phyloP scores from a whole-genome alignment of 306 rosid genomes.

The Fragaria nilgerrensis region DNA sequence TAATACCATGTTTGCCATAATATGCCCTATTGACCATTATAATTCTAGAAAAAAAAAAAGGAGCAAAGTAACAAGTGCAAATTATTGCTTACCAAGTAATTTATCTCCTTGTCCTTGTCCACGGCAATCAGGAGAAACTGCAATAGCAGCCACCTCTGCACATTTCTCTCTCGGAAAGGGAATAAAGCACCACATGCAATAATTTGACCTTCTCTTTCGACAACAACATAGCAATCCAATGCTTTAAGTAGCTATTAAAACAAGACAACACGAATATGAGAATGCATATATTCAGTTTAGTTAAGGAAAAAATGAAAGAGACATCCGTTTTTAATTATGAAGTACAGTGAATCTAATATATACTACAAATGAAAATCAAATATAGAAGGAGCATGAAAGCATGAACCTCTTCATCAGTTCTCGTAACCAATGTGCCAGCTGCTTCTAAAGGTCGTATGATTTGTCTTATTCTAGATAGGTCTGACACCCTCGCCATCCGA shows the following conservation, averaged over 20 bases:
- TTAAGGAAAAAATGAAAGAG: not conserved
- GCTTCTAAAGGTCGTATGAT: constrained; percentile 73
- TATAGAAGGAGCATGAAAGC: constrained; percentile 24
- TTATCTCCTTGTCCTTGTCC: constrained; percentile 98
- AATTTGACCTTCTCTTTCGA: constrained; percentile 97
- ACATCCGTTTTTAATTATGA: not conserved
- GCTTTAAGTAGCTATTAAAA: constrained; percentile 55
- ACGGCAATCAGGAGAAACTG: constrained; percentile 89
- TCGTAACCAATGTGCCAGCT: constrained; percentile 69
- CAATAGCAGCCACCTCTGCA: constrained; percentile 94
- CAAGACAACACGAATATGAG: not conserved
- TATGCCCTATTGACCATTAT: not conserved
- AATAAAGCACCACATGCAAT: constrained; percentile 91
- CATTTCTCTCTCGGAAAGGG: constrained; percentile 72
- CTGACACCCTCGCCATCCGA: constrained; percentile 67
- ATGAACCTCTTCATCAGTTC: constrained; percentile 81
- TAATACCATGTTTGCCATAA: not conserved
- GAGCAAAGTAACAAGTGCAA: not conserved
- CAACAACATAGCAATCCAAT: constrained; percentile 59
- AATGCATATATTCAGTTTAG: not conserved
- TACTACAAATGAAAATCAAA: not conserved
- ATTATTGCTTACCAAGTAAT: constrained; percentile 69
- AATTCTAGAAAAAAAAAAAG: not conserved
- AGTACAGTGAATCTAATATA: not conserved
- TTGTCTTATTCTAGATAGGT: constrained; percentile 69